phyloP scores from a whole-genome alignment of 345 rosid species.

The Hypericum perforatum region DNA sequence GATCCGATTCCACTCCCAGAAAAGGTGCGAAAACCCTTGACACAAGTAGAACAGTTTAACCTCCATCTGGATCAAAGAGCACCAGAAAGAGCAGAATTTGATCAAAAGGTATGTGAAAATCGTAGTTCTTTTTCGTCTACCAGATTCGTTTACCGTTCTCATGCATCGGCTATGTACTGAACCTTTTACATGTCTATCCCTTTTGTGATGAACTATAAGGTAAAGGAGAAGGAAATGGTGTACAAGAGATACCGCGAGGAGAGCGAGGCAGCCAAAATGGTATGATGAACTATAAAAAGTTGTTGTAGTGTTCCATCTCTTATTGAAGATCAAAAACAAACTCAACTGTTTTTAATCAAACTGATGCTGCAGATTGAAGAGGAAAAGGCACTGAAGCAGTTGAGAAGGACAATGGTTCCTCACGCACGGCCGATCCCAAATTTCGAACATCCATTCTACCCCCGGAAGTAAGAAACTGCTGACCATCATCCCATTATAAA shows the following conservation, averaged over 20 bases:
- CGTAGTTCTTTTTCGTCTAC: too few species aligned
- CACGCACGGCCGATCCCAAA: conserved; percentile 85
- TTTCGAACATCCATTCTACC: conserved; percentile 77
- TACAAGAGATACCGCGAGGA: conserved; percentile 95
- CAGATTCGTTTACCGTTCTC: too few species aligned
- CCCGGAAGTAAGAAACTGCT: conserved; percentile 47
- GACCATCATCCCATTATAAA: too few species aligned
- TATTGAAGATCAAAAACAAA: background rate
- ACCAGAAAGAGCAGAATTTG: conserved; percentile 77
- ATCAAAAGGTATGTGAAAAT: conserved; percentile 49
- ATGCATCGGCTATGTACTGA: background rate
- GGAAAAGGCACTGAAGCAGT: conserved; percentile 76
- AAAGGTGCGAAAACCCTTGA: conserved; percentile 79
- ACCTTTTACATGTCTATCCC: too few species aligned
- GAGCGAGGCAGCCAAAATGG: conserved; percentile 78
- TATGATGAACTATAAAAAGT: conserved; percentile 10
- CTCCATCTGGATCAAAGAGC: conserved; percentile 65
- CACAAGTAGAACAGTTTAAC: conserved; percentile 61
- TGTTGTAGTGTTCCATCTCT: background rate
- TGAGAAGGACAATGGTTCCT: conserved; percentile 89
- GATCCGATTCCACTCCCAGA: conserved; percentile 90
- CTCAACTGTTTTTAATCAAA: background rate
- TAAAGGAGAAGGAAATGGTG: conserved; percentile 74
- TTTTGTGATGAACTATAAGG: conserved; percentile 25
- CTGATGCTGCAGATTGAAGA: conserved; percentile 56